Evolutionary conservation across 306 rosid genomes (phyloP).

Genomic region (Carpinus viminea): DNA sequence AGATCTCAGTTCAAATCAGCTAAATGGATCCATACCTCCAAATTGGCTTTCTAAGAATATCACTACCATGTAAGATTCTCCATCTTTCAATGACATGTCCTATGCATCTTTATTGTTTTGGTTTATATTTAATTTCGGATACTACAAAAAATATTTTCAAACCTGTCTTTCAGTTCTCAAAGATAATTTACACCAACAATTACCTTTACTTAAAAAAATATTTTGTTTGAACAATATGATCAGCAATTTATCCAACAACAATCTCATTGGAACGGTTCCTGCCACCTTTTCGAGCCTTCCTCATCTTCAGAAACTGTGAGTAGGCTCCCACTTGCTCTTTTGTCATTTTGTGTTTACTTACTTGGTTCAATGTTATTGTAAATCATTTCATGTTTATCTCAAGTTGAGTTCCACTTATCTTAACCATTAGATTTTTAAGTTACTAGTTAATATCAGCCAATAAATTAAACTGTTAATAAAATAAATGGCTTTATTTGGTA

Average conservation of each 20-base stretch:
- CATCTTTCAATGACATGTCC: slow-evolving; percentile 19
- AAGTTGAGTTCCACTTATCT: slow-evolving; percentile 3
- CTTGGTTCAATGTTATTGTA: background rate
- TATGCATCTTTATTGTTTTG: too few species aligned
- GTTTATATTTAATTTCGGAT: background rate
- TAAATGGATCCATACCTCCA: slow-evolving; percentile 70
- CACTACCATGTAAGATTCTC: slow-evolving; percentile 80
- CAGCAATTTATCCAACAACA: slow-evolving; percentile 80
- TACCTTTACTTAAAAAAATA: background rate
- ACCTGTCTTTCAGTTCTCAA: background rate
- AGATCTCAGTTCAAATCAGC: slow-evolving; percentile 78
- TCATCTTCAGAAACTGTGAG: slow-evolving; percentile 79
- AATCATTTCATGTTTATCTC: background rate
- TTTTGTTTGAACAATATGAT: slow-evolving; percentile 22
- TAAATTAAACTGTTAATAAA: slow-evolving; percentile 15
- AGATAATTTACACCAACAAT: slow-evolving; percentile 7
- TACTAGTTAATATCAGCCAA: slow-evolving; percentile 5
- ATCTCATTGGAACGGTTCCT: slow-evolving; percentile 67
- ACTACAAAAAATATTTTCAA: background rate
- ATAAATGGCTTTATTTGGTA: slow-evolving; percentile 1
- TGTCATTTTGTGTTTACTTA: slow-evolving; percentile 1
- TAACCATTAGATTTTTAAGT: background rate
- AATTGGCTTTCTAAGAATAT: slow-evolving; percentile 54
- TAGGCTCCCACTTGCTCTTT: slow-evolving; percentile 17
- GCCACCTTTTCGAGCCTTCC: slow-evolving; percentile 57